A percentile compares a stretch with the other conserved stretches of the same genome.
These are phyloP conservation scores for Globisporangium viniferum DNA, from an alignment of 352 stramenopile species.

Conservation along the genomic window DNA sequence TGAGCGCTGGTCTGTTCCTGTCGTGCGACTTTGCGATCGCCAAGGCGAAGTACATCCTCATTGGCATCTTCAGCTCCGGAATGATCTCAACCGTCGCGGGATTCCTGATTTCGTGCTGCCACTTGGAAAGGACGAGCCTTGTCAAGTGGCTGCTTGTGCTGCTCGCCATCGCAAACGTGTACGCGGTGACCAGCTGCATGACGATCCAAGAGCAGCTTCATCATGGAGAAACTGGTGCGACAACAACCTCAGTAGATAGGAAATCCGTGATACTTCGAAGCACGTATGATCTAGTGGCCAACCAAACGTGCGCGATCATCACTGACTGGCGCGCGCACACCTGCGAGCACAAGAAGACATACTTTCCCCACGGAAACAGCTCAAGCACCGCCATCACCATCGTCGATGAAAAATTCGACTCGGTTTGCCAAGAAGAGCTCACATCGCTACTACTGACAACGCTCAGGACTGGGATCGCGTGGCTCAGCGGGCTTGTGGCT, in stretches of 20 bases:
- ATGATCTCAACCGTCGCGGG: not conserved
- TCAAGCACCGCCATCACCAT: not conserved
- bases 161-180: constrained; percentile 26
- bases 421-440: constrained; percentile 24
- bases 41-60: constrained; percentile 5
- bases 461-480: constrained; percentile 7
- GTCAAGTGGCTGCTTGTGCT: constrained; percentile 32
- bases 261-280: constrained; percentile 8
- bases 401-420: constrained; percentile 12
- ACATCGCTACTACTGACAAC: constrained; percentile 20
- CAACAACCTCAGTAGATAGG: not conserved
- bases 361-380: not conserved
- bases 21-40: constrained; percentile 19
- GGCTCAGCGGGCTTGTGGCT: constrained; percentile 20
- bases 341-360: constrained; percentile 1
- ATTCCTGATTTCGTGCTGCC: constrained; percentile 22
- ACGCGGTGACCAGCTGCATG: constrained; percentile 16
- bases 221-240: not conserved
- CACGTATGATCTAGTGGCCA: constrained; percentile 18
- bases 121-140: constrained; percentile 10
- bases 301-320: constrained; percentile 22
- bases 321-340: constrained; percentile 15
- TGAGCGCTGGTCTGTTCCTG: constrained; percentile 24
- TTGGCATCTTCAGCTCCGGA: constrained; percentile 5
- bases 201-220: constrained; percentile 4